These are phyloP conservation scores for Fusarium graminum DNA, from an alignment of 2,329 filamentous ascomycete genomes.

Conservation along the genomic window DNA sequence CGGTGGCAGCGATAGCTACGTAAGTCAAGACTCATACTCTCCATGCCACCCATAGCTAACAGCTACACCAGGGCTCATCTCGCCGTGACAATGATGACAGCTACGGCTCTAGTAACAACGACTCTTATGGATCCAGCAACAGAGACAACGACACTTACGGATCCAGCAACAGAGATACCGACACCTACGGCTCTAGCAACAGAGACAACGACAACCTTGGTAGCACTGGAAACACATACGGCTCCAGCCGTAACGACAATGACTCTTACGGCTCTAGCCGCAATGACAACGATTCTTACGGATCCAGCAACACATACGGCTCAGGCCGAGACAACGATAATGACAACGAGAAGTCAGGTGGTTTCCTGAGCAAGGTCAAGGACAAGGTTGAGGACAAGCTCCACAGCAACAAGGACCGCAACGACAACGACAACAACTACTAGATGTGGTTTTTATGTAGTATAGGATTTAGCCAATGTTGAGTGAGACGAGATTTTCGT, in stretches of 20 bases:
- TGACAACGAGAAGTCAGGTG: constrained; percentile 54
- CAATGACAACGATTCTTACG: constrained; percentile 10
- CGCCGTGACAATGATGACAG: constrained; percentile 21
- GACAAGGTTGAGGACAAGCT: constrained; percentile 68
- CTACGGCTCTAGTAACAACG: constrained; percentile 9
- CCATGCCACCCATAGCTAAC: not conserved
- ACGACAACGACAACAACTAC: constrained; percentile 45
- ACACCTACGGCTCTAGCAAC: constrained; percentile 4
- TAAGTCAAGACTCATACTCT: not conserved
- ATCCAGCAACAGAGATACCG: not conserved
- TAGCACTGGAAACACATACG: constrained; percentile 11
- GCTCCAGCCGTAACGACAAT: constrained; percentile 6
- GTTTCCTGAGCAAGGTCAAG: constrained; percentile 67
- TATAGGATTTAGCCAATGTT: constrained; percentile 7
- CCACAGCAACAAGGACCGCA: constrained; percentile 56
- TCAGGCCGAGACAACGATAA: constrained; percentile 18
- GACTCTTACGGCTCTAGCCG: constrained; percentile 10
- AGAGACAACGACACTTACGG: constrained; percentile 6
- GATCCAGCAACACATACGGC: constrained; percentile 26
- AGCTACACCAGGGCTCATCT: constrained; percentile 18
- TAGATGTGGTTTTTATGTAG: constrained; percentile 22
- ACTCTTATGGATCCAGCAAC: constrained; percentile 17
- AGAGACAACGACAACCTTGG: not conserved
- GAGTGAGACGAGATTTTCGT: constrained; percentile 21
- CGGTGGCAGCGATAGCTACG: constrained; percentile 25